These are phyloP conservation scores for Fraxinus baroniana DNA, from an alignment of 305 asterid species.

Conservation along the genomic window DNA sequence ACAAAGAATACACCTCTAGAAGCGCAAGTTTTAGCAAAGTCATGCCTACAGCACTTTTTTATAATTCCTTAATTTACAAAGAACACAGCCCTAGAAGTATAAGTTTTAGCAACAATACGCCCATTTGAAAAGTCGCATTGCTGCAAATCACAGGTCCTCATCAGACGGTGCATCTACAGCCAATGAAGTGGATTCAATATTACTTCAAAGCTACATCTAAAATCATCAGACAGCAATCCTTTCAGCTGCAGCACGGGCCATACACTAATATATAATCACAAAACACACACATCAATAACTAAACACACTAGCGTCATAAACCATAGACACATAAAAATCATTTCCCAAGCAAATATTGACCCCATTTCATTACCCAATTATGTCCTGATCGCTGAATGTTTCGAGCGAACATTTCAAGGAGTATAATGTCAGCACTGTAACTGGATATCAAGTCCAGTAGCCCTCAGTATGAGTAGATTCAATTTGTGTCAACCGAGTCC, in stretches of 20 bases:
- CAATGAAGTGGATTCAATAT: not conserved
- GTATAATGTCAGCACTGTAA: not conserved
- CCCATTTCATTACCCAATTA: not conserved
- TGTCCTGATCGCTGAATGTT: not conserved
- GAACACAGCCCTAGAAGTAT: not conserved
- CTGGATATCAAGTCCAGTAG: not conserved
- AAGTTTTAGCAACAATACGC: not conserved
- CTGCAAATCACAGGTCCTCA: not conserved
- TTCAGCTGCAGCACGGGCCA: not conserved
- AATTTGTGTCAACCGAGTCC: constrained; percentile 11
- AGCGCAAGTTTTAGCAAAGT: no score
- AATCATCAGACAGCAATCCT: not conserved
- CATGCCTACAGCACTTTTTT: not conserved
- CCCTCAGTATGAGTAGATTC: not conserved
- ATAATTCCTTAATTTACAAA: not conserved
- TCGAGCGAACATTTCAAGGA: not conserved
- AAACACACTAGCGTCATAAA: not conserved
- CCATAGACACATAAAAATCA: not conserved
- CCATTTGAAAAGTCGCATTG: not conserved
- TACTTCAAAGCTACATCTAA: not conserved
- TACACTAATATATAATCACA: not conserved
- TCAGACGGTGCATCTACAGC: not conserved
- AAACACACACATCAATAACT: not conserved
- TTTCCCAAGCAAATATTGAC: not conserved
- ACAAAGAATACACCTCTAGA: not conserved